Base-by-base conservation (phyloP, 805 yeast species). In the Metschnikowia picachoensis region DNA sequence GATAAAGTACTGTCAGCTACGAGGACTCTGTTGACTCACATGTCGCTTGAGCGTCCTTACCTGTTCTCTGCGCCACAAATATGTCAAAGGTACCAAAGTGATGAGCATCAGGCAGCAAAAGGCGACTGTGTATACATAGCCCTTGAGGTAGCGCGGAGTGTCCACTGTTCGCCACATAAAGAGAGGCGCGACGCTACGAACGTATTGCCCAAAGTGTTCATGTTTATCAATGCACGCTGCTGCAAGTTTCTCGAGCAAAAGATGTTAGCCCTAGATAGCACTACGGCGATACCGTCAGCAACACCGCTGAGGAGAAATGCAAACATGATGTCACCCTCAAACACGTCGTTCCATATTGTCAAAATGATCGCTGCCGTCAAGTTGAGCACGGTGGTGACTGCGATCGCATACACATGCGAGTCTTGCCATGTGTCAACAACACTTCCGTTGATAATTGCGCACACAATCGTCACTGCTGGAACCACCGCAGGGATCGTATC, bases 401-500 rank as follows among this genome's bases (percentile, higher is more conserved):
- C 62, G 17, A 60, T 60, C 15, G 60, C 52, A 36, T 43, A 58
- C 11, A 66, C 61, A 34, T 62, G 60, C 6, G 59, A 51, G 30
- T 53, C 51, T 13, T 50, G 39, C 59, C 57, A 61, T 14, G 60
- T 46, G 48, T 62, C 67, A 10, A 54, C 64, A 20, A 60, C 45
- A 14, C 60, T 47, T n/a, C 64, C 65, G 30, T 61, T 63, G 29
- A 63, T 35, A 25, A 63, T 46, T 11, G 66, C 57, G 39, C 57
- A 43, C 28, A 56, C 48, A 14, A 57, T 57, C 10, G 64, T 60
- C 29, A 57, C 58, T 12, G 61, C 59, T 8, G 61, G 60, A 14
- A 50, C 49, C 25, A 56, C 56, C 1, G 60, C 55, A 15, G 61
- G 56, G 43, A 56, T 53, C 8, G 58, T 56, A 47, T 53, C 49